Percentiles rank a stretch among this genome's conserved stretches.
Conservation (phyloP, 2,329 filamentous ascomycete genomes). For the Cordyceps farinosa region DNA sequence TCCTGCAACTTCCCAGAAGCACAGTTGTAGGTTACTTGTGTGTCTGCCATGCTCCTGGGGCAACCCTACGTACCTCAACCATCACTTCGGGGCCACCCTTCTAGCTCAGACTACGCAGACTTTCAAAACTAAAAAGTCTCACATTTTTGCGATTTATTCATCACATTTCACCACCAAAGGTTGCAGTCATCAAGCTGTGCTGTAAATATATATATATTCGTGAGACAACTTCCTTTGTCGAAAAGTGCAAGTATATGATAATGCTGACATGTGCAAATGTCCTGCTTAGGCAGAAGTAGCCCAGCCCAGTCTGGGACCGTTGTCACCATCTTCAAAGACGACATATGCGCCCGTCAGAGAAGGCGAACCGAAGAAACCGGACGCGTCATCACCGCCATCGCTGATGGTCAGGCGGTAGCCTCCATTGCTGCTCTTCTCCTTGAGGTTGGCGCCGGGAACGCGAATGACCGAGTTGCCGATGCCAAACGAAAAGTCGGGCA, state of each 20-base stretch:
- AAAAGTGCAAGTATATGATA: neutral
- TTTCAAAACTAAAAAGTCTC: too few species aligned
- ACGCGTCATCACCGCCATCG: neutral
- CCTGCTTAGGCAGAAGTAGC: neutral
- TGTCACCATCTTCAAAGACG: slow-evolving; percentile 11
- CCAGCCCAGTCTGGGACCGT: slow-evolving; percentile 12
- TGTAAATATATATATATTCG: neutral
- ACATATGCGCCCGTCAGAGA: slow-evolving; percentile 5
- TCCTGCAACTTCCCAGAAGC: too few species aligned
- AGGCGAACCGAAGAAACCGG: slow-evolving; percentile 5
- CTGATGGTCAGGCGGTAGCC: neutral
- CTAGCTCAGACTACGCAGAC: too few species aligned
- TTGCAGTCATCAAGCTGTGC: too few species aligned
- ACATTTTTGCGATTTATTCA: too few species aligned
- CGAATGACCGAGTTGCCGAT: slow-evolving; percentile 55
- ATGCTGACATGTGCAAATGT: too few species aligned
- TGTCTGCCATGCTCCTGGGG: too few species aligned
- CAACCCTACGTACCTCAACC: too few species aligned
- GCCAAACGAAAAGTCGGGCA: slow-evolving; percentile 51
- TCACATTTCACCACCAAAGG: neutral
- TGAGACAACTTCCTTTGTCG: neutral
- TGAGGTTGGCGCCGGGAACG: slow-evolving; percentile 41
- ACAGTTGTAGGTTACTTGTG: too few species aligned
- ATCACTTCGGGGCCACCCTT: too few species aligned
- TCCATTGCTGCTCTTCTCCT: neutral